Base-by-base conservation (phyloP, 139 green algal genomes). In the Gonium pectorale region DNA sequence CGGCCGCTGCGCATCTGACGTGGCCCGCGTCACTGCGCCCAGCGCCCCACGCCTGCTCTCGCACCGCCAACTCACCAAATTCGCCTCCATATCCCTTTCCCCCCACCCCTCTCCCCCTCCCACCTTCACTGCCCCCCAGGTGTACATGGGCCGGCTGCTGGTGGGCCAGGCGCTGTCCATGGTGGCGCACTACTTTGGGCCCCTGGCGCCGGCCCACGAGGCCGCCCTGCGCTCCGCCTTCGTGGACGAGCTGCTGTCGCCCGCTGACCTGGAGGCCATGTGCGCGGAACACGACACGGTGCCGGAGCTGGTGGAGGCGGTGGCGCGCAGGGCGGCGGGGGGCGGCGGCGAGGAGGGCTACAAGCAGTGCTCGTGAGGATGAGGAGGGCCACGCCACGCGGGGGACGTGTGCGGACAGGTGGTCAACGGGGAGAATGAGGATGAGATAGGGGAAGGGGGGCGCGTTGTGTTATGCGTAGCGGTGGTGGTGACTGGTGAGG, bases 221-320 rank as follows among this genome's bases (percentile, higher is more conserved):
- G n/a, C 49, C 29, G 44, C 63, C 46, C 49, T 90, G 51, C 27
- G 41, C 7, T 17, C n/a, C 17, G 49, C 80, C 9, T 89, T 77
- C 29, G 38, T 69, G 64, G 82, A 92, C 66, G 84, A 82, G 54
- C 75, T 44, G 29, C 46, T 92, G 31, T 90, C 88, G 7, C 91
- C 91, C 21, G 91, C 91, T 37, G 81, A 88, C 67, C 86, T 94
- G 56, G 91, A 94, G 84, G 70, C 85, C n/a, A 86, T 92, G 67
- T 94, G 91, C 73, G 91, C 89, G 0, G 88, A 94, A 62, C 67
- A 86, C 67, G 89, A 92, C n/a, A 71, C 27, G 4, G 43, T 77
- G 6, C 78, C 83, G 38, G 85, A 84, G 29, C 51, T 93, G 72
- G 66, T 91, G 64, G 41, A 26, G 37, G 81, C 72, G 29, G 31